Percentiles rank a stretch among this genome's conserved stretches.
Evolutionary conservation across 2,329 filamentous ascomycete species (phyloP).

Genomic region (Knoxdaviesia capensis): DNA sequence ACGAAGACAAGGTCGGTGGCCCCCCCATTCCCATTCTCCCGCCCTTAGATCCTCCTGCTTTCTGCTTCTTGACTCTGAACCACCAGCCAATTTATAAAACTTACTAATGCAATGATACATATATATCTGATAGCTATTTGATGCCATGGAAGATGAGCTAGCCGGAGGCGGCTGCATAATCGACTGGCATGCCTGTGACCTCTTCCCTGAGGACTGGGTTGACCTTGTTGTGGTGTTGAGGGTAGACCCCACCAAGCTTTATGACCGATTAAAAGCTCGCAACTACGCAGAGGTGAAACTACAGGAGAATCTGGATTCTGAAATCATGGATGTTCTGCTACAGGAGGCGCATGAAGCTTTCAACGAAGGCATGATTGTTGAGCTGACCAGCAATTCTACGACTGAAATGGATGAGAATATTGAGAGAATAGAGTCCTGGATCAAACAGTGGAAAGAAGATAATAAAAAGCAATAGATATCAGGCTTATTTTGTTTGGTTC

Average conservation of each 20-base stretch:
- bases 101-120: constrained; percentile 4
- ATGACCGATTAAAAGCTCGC: constrained; percentile 64
- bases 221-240: constrained; percentile 86
- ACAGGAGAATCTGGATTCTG: constrained; percentile 88
- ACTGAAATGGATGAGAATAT: constrained; percentile 82
- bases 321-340: constrained; percentile 90
- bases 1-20: constrained; percentile 68
- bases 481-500: neutral
- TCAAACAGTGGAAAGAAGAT: constrained; percentile 62
- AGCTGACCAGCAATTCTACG: constrained; percentile 60
- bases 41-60: neutral
- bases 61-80: neutral
- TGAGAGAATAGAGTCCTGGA: constrained; percentile 64
- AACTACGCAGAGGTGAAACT: constrained; percentile 75
- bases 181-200: constrained; percentile 95
- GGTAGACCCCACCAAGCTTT: constrained; percentile 59
- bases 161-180: constrained; percentile 68
- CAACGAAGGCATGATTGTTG: constrained; percentile 71
- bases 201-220: constrained; percentile 86
- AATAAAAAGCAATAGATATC: constrained; percentile 9
- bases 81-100: neutral
- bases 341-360: constrained; percentile 81
- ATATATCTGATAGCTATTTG: constrained; percentile 41
- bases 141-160: constrained; percentile 69
- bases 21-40: neutral